phyloP scores from a whole-genome alignment of 768 basidiomycete genomes.

The Chalciporus pseudorubinellus region DNA sequence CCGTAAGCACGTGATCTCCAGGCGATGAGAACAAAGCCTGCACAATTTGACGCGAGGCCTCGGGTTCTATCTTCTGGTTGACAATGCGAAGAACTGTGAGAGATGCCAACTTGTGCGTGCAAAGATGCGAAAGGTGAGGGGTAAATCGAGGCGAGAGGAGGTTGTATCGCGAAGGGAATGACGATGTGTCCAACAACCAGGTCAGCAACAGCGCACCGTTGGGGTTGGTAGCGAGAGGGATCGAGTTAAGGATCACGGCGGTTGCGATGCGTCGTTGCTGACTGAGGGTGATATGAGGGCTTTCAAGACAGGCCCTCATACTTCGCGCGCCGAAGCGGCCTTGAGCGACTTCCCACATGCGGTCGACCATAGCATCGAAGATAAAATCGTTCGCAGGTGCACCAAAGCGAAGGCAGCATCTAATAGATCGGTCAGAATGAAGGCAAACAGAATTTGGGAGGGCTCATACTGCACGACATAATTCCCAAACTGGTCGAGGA shows the following conservation, averaged over 20 bases:
- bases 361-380: constrained; percentile 96
- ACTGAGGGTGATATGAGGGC: constrained; percentile 77
- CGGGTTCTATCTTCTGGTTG: constrained; percentile 92
- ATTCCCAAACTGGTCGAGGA: constrained; percentile 92
- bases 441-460: background rate
- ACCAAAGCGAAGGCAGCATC: constrained; percentile 89
- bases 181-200: constrained; percentile 94
- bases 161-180: constrained; percentile 93
- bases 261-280: constrained; percentile 96
- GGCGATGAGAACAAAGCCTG: constrained; percentile 89
- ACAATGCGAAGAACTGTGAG: constrained; percentile 93
- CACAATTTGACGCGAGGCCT: constrained; percentile 83
- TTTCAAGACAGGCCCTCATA: constrained; percentile 96
- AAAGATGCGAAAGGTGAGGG: constrained; percentile 93
- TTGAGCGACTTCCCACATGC: constrained; percentile 98
- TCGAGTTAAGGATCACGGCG: constrained; percentile 93
- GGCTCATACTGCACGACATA: constrained; percentile 84
- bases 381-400: constrained; percentile 91
- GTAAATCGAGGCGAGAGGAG: constrained; percentile 94
- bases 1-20: constrained; percentile 86
- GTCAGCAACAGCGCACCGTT: constrained; percentile 95
- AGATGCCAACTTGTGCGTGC: constrained; percentile 96
- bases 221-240: constrained; percentile 95
- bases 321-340: constrained; percentile 97
- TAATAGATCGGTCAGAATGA: constrained; percentile 28